phyloP scores from a whole-genome alignment of 768 basidiomycete genomes.

The Lactifluus subvellereus region DNA sequence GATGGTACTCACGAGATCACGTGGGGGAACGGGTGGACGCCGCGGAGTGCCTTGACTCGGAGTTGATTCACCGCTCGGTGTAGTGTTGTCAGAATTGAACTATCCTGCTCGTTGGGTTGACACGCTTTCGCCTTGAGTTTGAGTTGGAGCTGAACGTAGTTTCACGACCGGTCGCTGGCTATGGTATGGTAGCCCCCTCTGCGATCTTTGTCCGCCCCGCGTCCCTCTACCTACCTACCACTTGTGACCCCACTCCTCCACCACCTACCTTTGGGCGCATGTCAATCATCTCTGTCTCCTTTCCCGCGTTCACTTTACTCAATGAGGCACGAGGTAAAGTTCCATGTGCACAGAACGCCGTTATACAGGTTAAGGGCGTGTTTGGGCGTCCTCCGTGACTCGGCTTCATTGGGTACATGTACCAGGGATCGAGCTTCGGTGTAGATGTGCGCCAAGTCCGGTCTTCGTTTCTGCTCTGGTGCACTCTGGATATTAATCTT shows the following conservation, averaged over 20 bases:
- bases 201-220: conserved; percentile 1
- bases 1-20: background rate
- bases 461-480: conserved; percentile 16
- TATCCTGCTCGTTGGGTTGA: conserved; percentile 17
- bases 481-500: conserved; percentile 14
- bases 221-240: background rate
- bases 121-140: conserved; percentile 20
- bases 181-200: background rate
- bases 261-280: conserved; percentile 5
- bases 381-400: conserved; percentile 9
- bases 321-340: conserved; percentile 16
- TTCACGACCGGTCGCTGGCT: conserved; percentile 8
- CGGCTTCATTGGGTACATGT: conserved; percentile 16
- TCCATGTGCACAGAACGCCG: conserved; percentile 20
- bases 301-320: conserved; percentile 23
- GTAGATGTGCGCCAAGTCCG: conserved; percentile 23
- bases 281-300: background rate
- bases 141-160: conserved; percentile 1
- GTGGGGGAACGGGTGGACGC: background rate
- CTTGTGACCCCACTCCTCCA: background rate
- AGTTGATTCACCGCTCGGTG: conserved; percentile 10
- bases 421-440: conserved; percentile 23
- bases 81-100: conserved; percentile 9
- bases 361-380: conserved; percentile 23
- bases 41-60: conserved; percentile 21